Conservation (phyloP, 2,329 filamentous ascomycete species). For the Epicoccum sorghinum region DNA sequence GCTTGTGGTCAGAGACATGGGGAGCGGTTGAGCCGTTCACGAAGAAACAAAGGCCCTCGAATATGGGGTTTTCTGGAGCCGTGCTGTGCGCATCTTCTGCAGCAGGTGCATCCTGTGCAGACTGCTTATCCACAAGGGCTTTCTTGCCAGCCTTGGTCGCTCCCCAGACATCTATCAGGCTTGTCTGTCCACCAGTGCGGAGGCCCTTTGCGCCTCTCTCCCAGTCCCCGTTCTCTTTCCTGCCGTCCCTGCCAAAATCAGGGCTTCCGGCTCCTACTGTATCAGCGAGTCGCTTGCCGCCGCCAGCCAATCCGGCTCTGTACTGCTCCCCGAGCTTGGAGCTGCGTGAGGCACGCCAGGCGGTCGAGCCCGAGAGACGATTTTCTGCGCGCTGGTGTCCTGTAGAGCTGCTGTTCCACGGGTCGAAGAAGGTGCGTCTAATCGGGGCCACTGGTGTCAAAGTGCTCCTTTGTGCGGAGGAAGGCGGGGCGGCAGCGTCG, state of each 20-base stretch:
- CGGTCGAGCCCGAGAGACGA: conserved; percentile 63
- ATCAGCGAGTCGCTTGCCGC: conserved; percentile 66
- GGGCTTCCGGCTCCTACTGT: conserved; percentile 68
- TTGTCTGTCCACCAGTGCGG: conserved; percentile 53
- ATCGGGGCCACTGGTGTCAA: conserved; percentile 7
- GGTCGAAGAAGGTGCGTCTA: conserved; percentile 59
- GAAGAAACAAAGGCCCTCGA: conserved; percentile 76
- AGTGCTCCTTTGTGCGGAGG: conserved; percentile 15
- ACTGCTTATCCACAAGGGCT: conserved; percentile 9
- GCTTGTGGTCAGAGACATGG: conserved; percentile 79
- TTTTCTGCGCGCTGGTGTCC: conserved; percentile 82
- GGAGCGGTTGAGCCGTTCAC: conserved; percentile 88
- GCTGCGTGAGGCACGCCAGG: conserved; percentile 74
- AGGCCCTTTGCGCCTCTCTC: conserved; percentile 56
- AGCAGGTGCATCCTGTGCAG: background rate
- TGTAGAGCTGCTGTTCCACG: conserved; percentile 75
- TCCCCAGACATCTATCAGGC: conserved; percentile 36
- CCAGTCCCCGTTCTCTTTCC: conserved; percentile 60
- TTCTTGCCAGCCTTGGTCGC: conserved; percentile 26
- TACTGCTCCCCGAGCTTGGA: conserved; percentile 76
- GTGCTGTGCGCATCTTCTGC: conserved; percentile 10
- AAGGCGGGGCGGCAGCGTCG: conserved; percentile 22
- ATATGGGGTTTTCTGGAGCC: conserved; percentile 57
- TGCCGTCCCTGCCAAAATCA: conserved; percentile 58
- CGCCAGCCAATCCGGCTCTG: conserved; percentile 60